Percentiles rank a stretch among this genome's conserved stretches.
Conservation (phyloP, 139 green algal species). For the Ostreobium quekettii region DNA sequence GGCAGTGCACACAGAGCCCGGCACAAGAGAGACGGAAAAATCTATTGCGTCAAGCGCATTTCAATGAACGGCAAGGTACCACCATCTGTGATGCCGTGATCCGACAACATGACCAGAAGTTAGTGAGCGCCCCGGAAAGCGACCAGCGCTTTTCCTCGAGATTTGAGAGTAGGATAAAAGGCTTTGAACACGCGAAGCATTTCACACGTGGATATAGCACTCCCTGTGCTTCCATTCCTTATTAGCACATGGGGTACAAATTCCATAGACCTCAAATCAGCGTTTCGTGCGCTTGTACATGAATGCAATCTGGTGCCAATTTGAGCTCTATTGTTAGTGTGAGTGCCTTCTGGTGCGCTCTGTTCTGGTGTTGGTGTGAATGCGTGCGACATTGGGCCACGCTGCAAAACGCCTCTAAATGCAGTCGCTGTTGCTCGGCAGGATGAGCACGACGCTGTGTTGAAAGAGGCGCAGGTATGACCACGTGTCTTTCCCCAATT, state of each 20-base stretch:
- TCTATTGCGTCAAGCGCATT: slow-evolving; percentile 51
- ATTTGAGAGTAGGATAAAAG: neutral
- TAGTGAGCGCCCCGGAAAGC: neutral
- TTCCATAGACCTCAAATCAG: too few relatives aligned
- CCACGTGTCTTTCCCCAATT: too few relatives aligned
- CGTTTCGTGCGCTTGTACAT: neutral
- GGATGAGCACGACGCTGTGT: slow-evolving; percentile 33
- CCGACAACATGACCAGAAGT: neutral
- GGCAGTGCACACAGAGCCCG: slow-evolving; percentile 30
- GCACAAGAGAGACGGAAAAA: slow-evolving; percentile 26
- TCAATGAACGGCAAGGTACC: slow-evolving; percentile 34
- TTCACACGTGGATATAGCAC: neutral
- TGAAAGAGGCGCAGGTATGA: slow-evolving; percentile 37
- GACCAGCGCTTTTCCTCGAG: neutral
- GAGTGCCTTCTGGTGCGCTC: neutral
- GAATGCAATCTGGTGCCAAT: neutral
- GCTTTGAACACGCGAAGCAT: neutral
- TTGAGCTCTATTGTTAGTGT: neutral
- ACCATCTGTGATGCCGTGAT: neutral
- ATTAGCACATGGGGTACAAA: too few relatives aligned
- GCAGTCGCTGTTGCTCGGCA: slow-evolving; percentile 18
- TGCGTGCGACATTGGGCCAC: too few relatives aligned
- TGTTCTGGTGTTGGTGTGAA: neutral
- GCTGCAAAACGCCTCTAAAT: too few relatives aligned
- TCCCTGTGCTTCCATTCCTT: neutral